Evolutionary conservation across 2,329 filamentous ascomycete species (phyloP).

Genomic region (Madurella mycetomatis): DNA sequence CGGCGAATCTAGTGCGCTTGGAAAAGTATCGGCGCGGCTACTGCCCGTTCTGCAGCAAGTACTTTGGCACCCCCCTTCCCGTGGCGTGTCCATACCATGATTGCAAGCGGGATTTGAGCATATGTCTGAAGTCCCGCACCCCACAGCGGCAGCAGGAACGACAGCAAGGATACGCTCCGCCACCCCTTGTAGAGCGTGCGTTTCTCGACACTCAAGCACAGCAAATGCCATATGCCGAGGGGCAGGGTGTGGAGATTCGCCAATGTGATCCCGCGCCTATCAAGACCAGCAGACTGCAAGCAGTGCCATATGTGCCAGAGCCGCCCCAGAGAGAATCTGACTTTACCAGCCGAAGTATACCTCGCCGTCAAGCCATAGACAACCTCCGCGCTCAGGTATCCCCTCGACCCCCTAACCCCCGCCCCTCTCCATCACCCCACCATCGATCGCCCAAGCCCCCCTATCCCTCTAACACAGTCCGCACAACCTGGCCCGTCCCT

Average conservation of each 20-base stretch:
- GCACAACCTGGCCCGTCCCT: slow-evolving; percentile 1
- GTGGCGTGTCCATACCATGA: not conserved
- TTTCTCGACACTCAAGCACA: not conserved
- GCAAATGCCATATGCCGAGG: not conserved
- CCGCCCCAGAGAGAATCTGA: too few species aligned
- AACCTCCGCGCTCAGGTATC: not conserved
- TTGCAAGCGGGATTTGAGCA: slow-evolving; percentile 2
- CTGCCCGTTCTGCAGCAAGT: slow-evolving; percentile 9
- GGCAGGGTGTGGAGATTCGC: too few species aligned
- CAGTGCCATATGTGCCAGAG: too few species aligned
- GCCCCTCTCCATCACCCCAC: not conserved
- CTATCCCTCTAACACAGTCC: not conserved
- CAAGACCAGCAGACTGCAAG: too few species aligned
- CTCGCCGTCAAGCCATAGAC: not conserved
- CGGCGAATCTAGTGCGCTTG: slow-evolving; percentile 7
- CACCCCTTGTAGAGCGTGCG: slow-evolving; percentile 8
- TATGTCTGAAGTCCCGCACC: slow-evolving; percentile 1
- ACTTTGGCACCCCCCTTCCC: not conserved
- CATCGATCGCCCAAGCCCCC: not conserved
- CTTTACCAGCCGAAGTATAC: too few species aligned
- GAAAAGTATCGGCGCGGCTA: slow-evolving; percentile 5
- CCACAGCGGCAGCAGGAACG: not conserved
- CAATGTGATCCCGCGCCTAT: too few species aligned
- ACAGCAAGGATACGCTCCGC: not conserved
- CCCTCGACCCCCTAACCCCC: not conserved